phyloP scores from a whole-genome alignment of 2,329 filamentous ascomycete species.

The Botrytis galanthina region DNA sequence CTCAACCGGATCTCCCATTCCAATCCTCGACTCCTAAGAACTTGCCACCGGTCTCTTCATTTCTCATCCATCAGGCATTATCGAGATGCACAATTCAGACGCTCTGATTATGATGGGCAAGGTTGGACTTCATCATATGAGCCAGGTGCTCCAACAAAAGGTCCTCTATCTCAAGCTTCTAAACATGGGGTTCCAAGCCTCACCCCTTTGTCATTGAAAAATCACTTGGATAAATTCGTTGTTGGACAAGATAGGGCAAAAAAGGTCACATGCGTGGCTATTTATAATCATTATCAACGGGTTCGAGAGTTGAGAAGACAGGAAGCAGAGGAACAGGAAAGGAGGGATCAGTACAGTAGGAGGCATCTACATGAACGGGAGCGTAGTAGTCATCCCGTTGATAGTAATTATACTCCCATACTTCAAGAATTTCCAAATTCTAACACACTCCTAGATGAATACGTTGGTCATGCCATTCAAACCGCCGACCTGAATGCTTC shows the following conservation, averaged over 20 bases:
- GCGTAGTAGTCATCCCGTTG: constrained; percentile 68
- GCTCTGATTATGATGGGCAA: constrained; percentile 56
- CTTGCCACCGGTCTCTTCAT: not conserved
- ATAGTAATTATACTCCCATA: constrained; percentile 56
- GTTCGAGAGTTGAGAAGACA: constrained; percentile 72
- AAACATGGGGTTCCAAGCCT: constrained; percentile 61
- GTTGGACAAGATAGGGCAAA: constrained; percentile 94
- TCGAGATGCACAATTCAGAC: constrained; percentile 38
- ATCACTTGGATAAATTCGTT: constrained; percentile 91
- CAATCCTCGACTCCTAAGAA: constrained; percentile 24
- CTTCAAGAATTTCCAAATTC: constrained; percentile 29
- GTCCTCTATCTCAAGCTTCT: constrained; percentile 52
- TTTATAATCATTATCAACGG: constrained; percentile 96
- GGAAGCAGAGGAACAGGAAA: constrained; percentile 69
- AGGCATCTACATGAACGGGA: constrained; percentile 43
- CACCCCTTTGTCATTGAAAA: constrained; percentile 72
- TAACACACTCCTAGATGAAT: constrained; percentile 52
- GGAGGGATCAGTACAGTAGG: constrained; percentile 60
- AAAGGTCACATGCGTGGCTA: constrained; percentile 86
- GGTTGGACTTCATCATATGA: constrained; percentile 63
- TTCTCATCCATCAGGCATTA: not conserved
- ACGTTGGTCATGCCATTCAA: constrained; percentile 46
- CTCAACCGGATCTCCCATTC: constrained; percentile 6
- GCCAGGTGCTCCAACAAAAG: constrained; percentile 57
- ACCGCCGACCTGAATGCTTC: constrained; percentile 33